Base-by-base conservation (phyloP, 768 basidiomycete species). In the Phallus indusiatus region DNA sequence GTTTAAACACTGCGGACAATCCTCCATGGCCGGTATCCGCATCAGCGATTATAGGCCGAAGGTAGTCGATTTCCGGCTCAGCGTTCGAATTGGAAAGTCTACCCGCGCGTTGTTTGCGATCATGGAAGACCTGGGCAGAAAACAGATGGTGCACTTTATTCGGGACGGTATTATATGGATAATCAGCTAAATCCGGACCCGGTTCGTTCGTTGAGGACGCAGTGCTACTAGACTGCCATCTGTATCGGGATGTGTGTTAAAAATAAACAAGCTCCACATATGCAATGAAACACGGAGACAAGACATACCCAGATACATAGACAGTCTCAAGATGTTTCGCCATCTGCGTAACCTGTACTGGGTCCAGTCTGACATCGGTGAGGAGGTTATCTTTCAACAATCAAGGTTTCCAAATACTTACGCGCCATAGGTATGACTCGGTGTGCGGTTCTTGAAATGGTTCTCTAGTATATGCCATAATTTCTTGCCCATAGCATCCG, bases 121-220 rank as follows among this genome's bases (percentile, higher is more conserved):
- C 96, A 71, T 99, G 96, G 85, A 98, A 98, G 47, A 98, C 84
- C 70, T 98, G 96, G 0, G 96, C 95, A 79, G 88, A 82, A 82
- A 98, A 98, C 55, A 98, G 80, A 63, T 98, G 96, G 71, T 97
- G 92, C 63, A 98, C 96, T 78, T 97, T 97, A 80, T 91, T 92
- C 1, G 96, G 96, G 0, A 98, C 95, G 20, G 96, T 98, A 77
- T 98, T 97, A 53, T 90, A 95, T 1, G 96, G 96, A 74, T 98
- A 97, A 72, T 97, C 94, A 92, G 95, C 95, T 66, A 98, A 88
- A 81, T 98, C 95, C 12, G 96, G 96, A 35, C 96, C 96, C 21
- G 96, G 96, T 73, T 99, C 96, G 64, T 97, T 87, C 24, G 91
- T 89, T 69, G 84, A 88, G 0, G 90, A 88, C 1, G 96, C 96